Evolutionary conservation across 257 asterid species (phyloP).

Genomic region (Nicotiana benthamiana): DNA sequence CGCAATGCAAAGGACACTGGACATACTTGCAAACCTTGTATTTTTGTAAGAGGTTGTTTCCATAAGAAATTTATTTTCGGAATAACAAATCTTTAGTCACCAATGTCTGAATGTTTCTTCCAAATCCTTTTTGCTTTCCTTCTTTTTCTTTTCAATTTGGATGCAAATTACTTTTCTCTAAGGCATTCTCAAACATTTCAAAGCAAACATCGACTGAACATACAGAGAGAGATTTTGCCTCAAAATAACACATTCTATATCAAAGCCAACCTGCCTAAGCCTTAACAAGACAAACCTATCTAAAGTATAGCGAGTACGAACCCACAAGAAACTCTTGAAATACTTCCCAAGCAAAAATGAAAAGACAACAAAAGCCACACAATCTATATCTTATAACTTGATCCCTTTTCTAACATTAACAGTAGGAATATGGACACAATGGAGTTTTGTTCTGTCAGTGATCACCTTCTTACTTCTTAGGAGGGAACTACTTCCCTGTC

Average conservation of each 20-base stretch:
- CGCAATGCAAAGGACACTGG: too few relatives aligned
- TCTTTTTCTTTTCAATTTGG: neutral
- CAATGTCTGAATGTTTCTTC: too few relatives aligned
- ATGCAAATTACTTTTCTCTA: neutral
- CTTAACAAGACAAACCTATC: neutral
- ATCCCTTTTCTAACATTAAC: neutral
- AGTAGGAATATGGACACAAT: slow-evolving; percentile 8
- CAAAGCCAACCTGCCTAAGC: neutral
- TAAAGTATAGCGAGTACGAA: neutral
- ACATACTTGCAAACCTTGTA: neutral
- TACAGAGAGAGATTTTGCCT: neutral
- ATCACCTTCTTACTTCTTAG: neutral
- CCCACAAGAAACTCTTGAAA: neutral
- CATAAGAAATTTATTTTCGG: too few relatives aligned
- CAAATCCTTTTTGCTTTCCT: neutral
- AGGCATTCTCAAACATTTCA: neutral
- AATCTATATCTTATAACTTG: neutral
- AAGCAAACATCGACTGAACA: neutral
- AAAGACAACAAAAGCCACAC: slow-evolving; percentile 1
- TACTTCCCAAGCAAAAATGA: neutral
- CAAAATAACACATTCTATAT: neutral
- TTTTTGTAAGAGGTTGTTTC: too few relatives aligned
- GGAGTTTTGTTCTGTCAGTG: slow-evolving; percentile 12
- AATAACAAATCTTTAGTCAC: too few relatives aligned
- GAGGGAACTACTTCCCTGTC: neutral